A percentile compares a stretch with the other conserved stretches of the same genome.
Evolutionary conservation across 495 filamentous ascomycete species (phyloP).

Genomic region (Aspergillus cavernicola): DNA sequence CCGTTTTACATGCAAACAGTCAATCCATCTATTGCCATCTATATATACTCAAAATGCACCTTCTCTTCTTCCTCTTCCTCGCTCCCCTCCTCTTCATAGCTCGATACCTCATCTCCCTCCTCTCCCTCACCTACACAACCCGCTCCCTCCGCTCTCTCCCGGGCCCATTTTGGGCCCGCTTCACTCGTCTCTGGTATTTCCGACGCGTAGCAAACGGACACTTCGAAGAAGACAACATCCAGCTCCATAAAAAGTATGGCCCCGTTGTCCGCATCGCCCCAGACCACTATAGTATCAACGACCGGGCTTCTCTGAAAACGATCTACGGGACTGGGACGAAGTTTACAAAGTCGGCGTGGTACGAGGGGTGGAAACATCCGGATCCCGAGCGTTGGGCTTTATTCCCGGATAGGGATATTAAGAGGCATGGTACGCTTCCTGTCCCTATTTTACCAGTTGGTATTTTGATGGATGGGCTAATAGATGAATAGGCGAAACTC

Average conservation of each 20-base stretch:
- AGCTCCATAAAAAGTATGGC: constrained; percentile 39
- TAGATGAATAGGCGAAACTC: constrained; percentile 24
- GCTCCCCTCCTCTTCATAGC: constrained; percentile 8
- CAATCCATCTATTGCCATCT: not conserved
- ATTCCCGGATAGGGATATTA: constrained; percentile 41
- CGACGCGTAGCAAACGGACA: constrained; percentile 35
- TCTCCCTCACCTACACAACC: constrained; percentile 18
- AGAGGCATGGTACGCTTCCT: constrained; percentile 32
- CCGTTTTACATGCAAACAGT: not conserved
- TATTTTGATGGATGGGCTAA: not conserved
- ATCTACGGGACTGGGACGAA: constrained; percentile 43
- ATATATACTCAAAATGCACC: constrained; percentile 12
- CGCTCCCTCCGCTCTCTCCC: constrained; percentile 43
- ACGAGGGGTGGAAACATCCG: constrained; percentile 38
- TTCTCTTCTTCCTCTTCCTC: constrained; percentile 8
- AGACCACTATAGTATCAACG: constrained; percentile 48
- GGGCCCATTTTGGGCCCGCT: constrained; percentile 50
- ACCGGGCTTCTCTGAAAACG: constrained; percentile 36
- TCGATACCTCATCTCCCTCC: constrained; percentile 10
- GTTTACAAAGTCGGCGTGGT: constrained; percentile 40
- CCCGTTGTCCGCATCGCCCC: constrained; percentile 47
- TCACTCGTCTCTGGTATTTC: constrained; percentile 56
- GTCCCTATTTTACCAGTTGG: not conserved
- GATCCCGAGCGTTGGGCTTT: constrained; percentile 32
- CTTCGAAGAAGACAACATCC: constrained; percentile 44